Percentiles rank a stretch among this genome's conserved stretches.
These are phyloP conservation scores for Phaffomyces opuntiae DNA, from an alignment of 805 yeast species.

Conservation along the genomic window DNA sequence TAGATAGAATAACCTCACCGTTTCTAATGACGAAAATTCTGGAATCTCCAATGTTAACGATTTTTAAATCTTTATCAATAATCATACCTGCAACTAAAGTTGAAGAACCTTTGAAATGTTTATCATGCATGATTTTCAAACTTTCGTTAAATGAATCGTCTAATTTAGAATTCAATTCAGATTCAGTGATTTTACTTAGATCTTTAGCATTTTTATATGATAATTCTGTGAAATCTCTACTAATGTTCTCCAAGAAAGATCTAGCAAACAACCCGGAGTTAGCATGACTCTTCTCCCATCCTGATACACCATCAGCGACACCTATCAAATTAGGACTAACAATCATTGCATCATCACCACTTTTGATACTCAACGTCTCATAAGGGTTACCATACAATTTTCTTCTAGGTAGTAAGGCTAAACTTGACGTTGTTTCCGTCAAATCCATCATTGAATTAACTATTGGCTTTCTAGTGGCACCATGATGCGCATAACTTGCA, in stretches of 20 bases:
- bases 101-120: slow-evolving; percentile 40
- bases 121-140: slow-evolving; percentile 43
- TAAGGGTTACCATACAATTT: slow-evolving; percentile 45
- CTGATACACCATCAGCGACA: slow-evolving; percentile 52
- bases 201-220: slow-evolving; percentile 19
- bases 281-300: slow-evolving; percentile 44
- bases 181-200: slow-evolving; percentile 33
- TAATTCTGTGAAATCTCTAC: slow-evolving; percentile 27
- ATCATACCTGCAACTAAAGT: slow-evolving; percentile 43
- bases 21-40: slow-evolving; percentile 41
- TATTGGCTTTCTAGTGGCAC: slow-evolving; percentile 29
- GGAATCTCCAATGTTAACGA: slow-evolving; percentile 48
- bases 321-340: slow-evolving; percentile 46
- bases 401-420: slow-evolving; percentile 41
- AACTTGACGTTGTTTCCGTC: slow-evolving; percentile 37
- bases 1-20: slow-evolving; percentile 35
- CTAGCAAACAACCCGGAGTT: slow-evolving; percentile 48
- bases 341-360: slow-evolving; percentile 54
- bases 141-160: slow-evolving; percentile 44
- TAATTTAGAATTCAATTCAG: slow-evolving; percentile 36
- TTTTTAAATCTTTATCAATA: slow-evolving; percentile 38
- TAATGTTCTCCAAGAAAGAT: slow-evolving; percentile 43
- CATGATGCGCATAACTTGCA: slow-evolving; percentile 43
- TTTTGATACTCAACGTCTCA: slow-evolving; percentile 44
- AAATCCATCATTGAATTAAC: slow-evolving; percentile 44